Percentiles rank a stretch among this genome's conserved stretches.
Evolutionary conservation across 768 basidiomycete species (phyloP).

Genomic region (Podaxis sp.): DNA sequence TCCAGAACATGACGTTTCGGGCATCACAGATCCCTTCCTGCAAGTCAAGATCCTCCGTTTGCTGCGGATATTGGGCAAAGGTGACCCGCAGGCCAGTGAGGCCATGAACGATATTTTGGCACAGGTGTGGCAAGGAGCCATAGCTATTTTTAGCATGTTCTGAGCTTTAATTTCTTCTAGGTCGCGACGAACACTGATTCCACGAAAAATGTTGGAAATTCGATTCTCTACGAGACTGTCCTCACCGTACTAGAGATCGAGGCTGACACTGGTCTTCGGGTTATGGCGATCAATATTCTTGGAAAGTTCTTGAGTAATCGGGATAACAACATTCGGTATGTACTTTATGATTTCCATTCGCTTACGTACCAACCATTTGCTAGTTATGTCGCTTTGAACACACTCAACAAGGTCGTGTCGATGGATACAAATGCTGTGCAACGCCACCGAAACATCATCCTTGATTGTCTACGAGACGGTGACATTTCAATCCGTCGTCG

Average conservation of each 20-base stretch:
- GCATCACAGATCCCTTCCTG: conserved; percentile 95
- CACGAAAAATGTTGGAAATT: conserved; percentile 96
- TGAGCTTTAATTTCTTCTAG: conserved; percentile 29
- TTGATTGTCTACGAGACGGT: conserved; percentile 98
- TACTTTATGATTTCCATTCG: not conserved
- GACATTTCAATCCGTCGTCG: conserved; percentile 98
- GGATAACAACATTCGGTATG: conserved; percentile 97
- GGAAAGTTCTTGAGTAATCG: conserved; percentile 97
- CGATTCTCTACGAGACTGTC: conserved; percentile 96
- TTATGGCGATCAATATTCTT: conserved; percentile 99
- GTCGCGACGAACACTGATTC: conserved; percentile 99
- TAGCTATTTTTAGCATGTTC: not conserved
- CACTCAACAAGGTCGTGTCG: conserved; percentile 94
- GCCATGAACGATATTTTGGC: conserved; percentile 98
- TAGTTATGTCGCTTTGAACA: conserved; percentile 97
- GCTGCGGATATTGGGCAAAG: conserved; percentile 81
- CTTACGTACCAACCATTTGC: not conserved
- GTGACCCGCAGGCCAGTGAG: conserved; percentile 84
- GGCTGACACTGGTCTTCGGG: conserved; percentile 90
- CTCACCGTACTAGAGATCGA: conserved; percentile 96
- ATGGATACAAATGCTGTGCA: conserved; percentile 99
- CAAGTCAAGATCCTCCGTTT: conserved; percentile 92
- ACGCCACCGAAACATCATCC: conserved; percentile 94
- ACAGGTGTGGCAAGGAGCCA: conserved; percentile 48
- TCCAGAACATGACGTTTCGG: conserved; percentile 98